A percentile compares a stretch with the other conserved stretches of the same genome.
Evolutionary conservation across 2,329 filamentous ascomycete genomes (phyloP).

Genomic region (Thelonectria discophora): DNA sequence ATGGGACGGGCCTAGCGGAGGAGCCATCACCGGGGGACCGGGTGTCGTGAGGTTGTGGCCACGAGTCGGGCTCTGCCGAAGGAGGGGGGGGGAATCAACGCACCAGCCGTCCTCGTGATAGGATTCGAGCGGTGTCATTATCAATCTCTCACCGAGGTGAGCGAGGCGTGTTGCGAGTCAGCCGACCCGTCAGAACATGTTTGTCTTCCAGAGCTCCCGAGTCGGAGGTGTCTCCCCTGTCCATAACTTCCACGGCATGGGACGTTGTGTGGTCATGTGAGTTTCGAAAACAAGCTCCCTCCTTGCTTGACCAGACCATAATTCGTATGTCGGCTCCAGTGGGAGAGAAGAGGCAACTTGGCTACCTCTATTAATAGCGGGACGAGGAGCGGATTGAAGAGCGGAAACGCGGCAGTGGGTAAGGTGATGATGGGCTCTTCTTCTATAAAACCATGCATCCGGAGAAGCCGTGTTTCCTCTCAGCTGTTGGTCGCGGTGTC

Average conservation of each 20-base stretch:
- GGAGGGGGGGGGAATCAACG: constrained; percentile 4
- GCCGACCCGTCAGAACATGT: background rate
- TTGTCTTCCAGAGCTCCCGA: background rate
- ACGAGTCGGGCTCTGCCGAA: background rate
- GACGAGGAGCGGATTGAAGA: background rate
- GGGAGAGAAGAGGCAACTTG: background rate
- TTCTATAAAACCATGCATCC: background rate
- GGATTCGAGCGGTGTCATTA: background rate
- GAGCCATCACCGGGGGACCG: constrained; percentile 20
- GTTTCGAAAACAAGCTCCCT: background rate
- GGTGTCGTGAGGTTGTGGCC: constrained; percentile 9
- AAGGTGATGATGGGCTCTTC: background rate
- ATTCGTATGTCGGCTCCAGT: background rate
- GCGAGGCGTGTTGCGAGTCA: background rate
- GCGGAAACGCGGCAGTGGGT: background rate
- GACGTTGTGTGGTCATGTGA: background rate
- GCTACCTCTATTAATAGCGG: background rate
- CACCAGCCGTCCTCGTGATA: constrained; percentile 8
- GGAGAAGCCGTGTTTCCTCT: background rate
- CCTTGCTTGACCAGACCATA: background rate
- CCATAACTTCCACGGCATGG: background rate
- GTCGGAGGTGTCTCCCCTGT: background rate
- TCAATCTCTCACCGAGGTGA: constrained; percentile 5
- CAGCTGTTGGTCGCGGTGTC: background rate
- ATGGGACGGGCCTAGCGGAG: constrained; percentile 30